Evolutionary conservation across 2,329 filamentous ascomycete genomes (phyloP).

Genomic region (Colletotrichum australisinense): DNA sequence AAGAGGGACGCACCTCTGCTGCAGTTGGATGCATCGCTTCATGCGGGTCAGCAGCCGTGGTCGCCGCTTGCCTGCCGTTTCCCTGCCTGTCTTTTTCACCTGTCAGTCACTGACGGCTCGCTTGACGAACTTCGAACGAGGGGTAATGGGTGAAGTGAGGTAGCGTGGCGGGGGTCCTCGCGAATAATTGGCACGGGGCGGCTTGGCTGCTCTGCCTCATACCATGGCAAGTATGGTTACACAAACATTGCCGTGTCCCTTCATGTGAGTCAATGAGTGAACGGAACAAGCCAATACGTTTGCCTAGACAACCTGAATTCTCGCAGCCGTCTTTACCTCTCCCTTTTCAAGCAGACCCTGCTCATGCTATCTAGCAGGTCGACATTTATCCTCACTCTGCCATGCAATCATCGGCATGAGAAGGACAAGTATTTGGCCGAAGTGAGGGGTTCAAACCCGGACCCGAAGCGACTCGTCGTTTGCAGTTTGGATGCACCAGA

Average conservation of each 20-base stretch:
- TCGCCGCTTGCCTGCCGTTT: not conserved
- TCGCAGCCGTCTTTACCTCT: no score
- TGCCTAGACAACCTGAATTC: not conserved
- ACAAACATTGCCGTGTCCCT: not conserved
- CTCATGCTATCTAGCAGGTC: not conserved
- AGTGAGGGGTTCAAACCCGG: not conserved
- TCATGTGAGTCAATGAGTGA: not conserved
- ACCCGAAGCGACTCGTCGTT: not conserved
- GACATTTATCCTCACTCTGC: not conserved
- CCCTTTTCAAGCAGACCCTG: no score
- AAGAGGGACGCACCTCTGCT: slow-evolving; percentile 14
- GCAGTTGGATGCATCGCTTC: slow-evolving; percentile 25
- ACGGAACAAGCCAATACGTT: not conserved
- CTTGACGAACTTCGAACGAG: not conserved
- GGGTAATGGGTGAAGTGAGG: not conserved
- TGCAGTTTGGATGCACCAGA: not conserved
- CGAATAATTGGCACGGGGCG: not conserved
- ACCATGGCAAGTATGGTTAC: not conserved
- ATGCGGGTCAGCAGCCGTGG: slow-evolving; percentile 18
- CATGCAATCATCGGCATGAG: not conserved
- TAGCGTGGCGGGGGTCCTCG: not conserved
- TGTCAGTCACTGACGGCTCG: slow-evolving; percentile 7
- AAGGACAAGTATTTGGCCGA: not conserved
- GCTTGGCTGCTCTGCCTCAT: not conserved
- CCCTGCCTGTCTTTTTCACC: not conserved